A percentile compares a stretch with the other conserved stretches of the same genome.
Evolutionary conservation across 495 filamentous ascomycete genomes (phyloP).

Genomic region (Xylaria cubensis): DNA sequence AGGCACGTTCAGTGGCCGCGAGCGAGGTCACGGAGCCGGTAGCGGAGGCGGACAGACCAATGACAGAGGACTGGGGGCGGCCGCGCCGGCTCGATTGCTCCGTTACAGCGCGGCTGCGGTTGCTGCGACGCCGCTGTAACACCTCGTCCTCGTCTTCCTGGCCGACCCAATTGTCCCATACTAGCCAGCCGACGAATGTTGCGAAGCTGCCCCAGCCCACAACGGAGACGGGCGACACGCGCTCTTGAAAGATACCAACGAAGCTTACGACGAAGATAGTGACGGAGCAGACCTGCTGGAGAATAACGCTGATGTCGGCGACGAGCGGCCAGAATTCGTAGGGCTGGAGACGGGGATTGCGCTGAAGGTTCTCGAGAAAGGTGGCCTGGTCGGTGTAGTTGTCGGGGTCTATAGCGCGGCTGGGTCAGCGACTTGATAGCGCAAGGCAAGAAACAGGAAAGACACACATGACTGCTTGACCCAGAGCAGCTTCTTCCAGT

Average conservation of each 20-base stretch:
- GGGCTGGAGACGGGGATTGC: conserved; percentile 90
- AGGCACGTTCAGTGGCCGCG: conserved; percentile 33
- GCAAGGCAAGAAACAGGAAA: background rate
- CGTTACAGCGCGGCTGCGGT: conserved; percentile 37
- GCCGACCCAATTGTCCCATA: conserved; percentile 90
- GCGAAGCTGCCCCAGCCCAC: conserved; percentile 82
- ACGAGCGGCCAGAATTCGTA: conserved; percentile 99
- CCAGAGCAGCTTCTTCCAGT: conserved; percentile 97
- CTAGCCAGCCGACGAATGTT: conserved; percentile 85
- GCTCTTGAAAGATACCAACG: conserved; percentile 83
- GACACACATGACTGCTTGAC: conserved; percentile 90
- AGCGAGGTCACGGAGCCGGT: conserved; percentile 51
- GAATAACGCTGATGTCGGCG: conserved; percentile 93
- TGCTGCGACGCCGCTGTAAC: conserved; percentile 39
- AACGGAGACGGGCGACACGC: conserved; percentile 83
- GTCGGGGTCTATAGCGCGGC: conserved; percentile 73
- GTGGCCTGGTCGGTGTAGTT: conserved; percentile 97
- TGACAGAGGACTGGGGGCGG: conserved; percentile 27
- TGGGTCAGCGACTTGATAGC: conserved; percentile 17
- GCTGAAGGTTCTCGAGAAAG: conserved; percentile 94
- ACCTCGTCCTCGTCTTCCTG: conserved; percentile 54
- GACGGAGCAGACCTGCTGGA: conserved; percentile 94
- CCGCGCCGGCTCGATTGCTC: conserved; percentile 36
- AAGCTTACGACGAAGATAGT: conserved; percentile 95
- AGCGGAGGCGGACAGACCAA: conserved; percentile 40